phyloP scores from a whole-genome alignment of 2,329 filamentous ascomycete genomes.

The Colletotrichum siamense region DNA sequence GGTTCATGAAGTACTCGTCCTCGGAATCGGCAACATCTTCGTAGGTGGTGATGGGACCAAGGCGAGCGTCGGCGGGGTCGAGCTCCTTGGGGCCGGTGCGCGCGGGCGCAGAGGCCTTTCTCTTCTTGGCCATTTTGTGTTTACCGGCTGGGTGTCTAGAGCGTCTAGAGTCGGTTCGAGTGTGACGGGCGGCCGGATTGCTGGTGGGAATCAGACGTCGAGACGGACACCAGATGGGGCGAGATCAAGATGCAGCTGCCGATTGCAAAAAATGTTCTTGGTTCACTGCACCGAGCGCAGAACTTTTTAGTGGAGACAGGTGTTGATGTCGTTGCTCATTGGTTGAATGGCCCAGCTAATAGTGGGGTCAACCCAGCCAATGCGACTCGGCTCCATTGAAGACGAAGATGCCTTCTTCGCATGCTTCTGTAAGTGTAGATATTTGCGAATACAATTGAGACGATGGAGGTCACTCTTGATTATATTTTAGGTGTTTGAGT shows the following conservation, averaged over 20 bases:
- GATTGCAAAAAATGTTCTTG: constrained; percentile 19
- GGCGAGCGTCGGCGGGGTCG: constrained; percentile 63
- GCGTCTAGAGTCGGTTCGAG: background rate
- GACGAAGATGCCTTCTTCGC: background rate
- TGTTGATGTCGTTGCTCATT: background rate
- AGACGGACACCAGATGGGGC: background rate
- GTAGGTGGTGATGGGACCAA: constrained; percentile 67
- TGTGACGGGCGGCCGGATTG: background rate
- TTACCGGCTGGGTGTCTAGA: constrained; percentile 3
- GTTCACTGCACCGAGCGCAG: constrained; percentile 2
- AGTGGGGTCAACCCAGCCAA: background rate
- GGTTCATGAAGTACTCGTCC: constrained; percentile 88
- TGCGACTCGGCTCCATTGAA: background rate
- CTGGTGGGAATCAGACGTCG: background rate
- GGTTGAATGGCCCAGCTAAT: background rate
- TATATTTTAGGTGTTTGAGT: background rate
- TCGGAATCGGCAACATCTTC: constrained; percentile 92
- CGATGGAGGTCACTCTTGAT: background rate
- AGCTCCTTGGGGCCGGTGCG: constrained; percentile 60
- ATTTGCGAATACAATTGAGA: background rate
- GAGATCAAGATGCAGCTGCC: background rate
- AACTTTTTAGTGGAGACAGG: constrained; percentile 22
- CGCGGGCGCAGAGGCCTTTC: constrained; percentile 68
- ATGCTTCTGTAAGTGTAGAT: background rate
- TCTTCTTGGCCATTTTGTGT: constrained; percentile 64